Conservation (phyloP, 2,329 filamentous ascomycete species). For the Cadophora malorum region DNA sequence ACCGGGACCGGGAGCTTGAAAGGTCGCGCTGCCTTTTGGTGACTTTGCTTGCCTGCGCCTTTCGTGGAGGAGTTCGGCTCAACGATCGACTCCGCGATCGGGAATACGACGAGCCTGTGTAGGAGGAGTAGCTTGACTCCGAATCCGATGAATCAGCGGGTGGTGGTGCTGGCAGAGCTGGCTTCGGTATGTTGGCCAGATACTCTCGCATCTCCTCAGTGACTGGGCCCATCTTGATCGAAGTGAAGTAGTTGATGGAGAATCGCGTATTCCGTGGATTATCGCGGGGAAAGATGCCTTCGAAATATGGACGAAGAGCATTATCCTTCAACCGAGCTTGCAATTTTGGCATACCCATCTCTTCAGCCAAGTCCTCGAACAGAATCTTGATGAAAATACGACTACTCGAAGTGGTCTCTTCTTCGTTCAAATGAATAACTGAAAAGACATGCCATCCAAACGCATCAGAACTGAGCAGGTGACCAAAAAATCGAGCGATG, state of each 20-base stretch:
- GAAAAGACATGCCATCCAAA: slow-evolving; percentile 92
- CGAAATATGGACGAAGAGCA: slow-evolving; percentile 76
- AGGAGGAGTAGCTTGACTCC: slow-evolving; percentile 80
- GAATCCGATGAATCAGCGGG: slow-evolving; percentile 65
- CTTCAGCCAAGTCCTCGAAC: slow-evolving; percentile 89
- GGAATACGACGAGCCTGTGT: slow-evolving; percentile 67
- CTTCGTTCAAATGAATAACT: slow-evolving; percentile 88
- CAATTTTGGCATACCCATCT: slow-evolving; percentile 82
- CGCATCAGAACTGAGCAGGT: slow-evolving; percentile 85
- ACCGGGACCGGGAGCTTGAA: slow-evolving; percentile 28
- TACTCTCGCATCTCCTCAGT: slow-evolving; percentile 95
- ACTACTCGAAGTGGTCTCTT: slow-evolving; percentile 94
- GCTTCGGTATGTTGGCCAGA: slow-evolving; percentile 88
- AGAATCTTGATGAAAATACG: slow-evolving; percentile 99
- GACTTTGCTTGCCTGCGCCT: neutral
- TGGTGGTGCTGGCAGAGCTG: slow-evolving; percentile 72
- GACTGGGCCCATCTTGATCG: slow-evolving; percentile 92
- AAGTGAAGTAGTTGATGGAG: slow-evolving; percentile 99
- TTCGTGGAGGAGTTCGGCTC: slow-evolving; percentile 31
- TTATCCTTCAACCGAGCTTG: slow-evolving; percentile 80
- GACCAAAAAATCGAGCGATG: slow-evolving; percentile 92
- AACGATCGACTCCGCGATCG: slow-evolving; percentile 45
- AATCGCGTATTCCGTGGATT: slow-evolving; percentile 91
- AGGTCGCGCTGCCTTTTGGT: slow-evolving; percentile 20
- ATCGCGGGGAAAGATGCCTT: slow-evolving; percentile 88